These are phyloP conservation scores for Ambrosiella beaveri DNA, from an alignment of 2,329 filamentous ascomycete genomes.

Conservation along the genomic window DNA sequence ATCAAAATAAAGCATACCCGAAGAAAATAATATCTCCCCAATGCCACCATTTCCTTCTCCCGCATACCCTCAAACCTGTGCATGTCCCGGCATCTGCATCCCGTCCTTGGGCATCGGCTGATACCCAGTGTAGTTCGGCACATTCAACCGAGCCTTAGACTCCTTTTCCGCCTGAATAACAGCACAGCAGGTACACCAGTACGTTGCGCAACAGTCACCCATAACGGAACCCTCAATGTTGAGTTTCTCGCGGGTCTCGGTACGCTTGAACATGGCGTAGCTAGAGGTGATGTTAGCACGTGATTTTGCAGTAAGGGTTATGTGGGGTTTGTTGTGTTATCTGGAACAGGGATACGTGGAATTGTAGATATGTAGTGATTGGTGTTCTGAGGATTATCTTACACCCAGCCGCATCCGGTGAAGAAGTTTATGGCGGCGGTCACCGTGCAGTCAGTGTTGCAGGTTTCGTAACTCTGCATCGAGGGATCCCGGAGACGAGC, in stretches of 20 bases:
- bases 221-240: conserved; percentile 32
- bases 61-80: not conserved
- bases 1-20: not conserved
- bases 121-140: conserved; percentile 21
- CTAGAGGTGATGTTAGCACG: conserved; percentile 16
- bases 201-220: conserved; percentile 34
- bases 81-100: conserved; percentile 21
- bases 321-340: not conserved
- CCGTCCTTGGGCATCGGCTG: conserved; percentile 21
- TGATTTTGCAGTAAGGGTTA: not conserved
- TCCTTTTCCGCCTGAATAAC: conserved; percentile 43
- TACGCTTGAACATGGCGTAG: conserved; percentile 34
- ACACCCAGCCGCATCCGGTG: conserved; percentile 29
- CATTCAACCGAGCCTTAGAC: conserved; percentile 20
- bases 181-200: conserved; percentile 39
- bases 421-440: conserved; percentile 23
- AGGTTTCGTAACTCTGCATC: conserved; percentile 22
- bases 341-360: not conserved
- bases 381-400: conserved; percentile 13
- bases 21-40: not conserved
- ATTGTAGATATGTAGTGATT: not conserved
- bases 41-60: not conserved
- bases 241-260: conserved; percentile 34
- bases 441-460: conserved; percentile 26
- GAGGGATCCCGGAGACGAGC: conserved; percentile 28